Evolutionary conservation across 2,329 filamentous ascomycete species (phyloP).

Genomic region (Aspergillus pseudoterreus): DNA sequence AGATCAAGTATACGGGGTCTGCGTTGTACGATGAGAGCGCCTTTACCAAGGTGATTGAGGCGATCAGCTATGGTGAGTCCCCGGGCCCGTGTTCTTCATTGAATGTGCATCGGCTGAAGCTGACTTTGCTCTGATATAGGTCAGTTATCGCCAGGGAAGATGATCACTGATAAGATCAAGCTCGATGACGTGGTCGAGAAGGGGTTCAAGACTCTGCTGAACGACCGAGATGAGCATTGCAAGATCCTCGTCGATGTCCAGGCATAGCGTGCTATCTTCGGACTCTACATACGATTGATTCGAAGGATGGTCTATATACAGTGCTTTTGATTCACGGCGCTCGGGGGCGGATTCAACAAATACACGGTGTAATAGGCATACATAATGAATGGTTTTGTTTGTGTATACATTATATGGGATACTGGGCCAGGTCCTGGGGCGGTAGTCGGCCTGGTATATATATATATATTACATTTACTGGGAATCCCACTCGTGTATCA

Average conservation of each 20-base stretch:
- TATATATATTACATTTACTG: too few relatives aligned
- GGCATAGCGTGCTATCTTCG: not conserved
- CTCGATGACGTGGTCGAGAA: constrained; percentile 55
- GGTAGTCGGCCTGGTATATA: too few relatives aligned
- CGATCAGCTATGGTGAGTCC: constrained; percentile 31
- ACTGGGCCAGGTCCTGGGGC: too few relatives aligned
- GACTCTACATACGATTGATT: too few relatives aligned
- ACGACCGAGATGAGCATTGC: constrained; percentile 60
- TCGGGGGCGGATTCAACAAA: too few relatives aligned
- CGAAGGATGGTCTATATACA: too few relatives aligned
- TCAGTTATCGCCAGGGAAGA: constrained; percentile 49
- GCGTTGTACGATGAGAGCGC: constrained; percentile 52
- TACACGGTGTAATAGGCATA: too few relatives aligned
- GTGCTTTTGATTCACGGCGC: too few relatives aligned
- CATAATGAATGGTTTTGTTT: too few relatives aligned
- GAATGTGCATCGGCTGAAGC: not conserved
- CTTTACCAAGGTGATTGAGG: constrained; percentile 56
- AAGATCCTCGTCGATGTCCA: constrained; percentile 49
- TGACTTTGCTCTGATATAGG: constrained; percentile 29
- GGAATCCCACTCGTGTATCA: too few relatives aligned
- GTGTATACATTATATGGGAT: too few relatives aligned
- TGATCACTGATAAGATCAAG: constrained; percentile 59
- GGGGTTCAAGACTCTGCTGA: constrained; percentile 54
- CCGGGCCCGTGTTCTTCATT: not conserved
- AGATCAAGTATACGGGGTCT: constrained; percentile 50